Evolutionary conservation across 306 rosid genomes (phyloP).

Genomic region (Cercis canadensis): DNA sequence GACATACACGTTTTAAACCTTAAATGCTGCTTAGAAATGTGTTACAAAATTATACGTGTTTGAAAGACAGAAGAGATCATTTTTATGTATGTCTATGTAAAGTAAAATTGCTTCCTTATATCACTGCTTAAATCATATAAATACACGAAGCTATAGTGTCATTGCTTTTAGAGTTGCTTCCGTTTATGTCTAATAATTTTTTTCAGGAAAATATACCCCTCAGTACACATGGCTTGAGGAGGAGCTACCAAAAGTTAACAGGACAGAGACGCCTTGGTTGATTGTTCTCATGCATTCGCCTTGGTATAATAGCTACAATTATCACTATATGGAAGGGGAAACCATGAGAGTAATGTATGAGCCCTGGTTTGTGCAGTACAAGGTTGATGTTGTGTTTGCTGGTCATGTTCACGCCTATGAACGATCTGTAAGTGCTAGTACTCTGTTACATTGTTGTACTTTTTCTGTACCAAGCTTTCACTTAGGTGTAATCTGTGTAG

Average conservation of each 20-base stretch:
- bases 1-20: constrained; percentile 29
- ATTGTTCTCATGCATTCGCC: constrained; percentile 83
- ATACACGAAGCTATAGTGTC: not conserved
- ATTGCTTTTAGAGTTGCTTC: constrained; percentile 5
- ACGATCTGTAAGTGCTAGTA: constrained; percentile 65
- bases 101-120: constrained; percentile 14
- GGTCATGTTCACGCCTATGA: constrained; percentile 98
- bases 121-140: constrained; percentile 4
- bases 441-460: not conserved
- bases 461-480: not conserved
- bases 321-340: constrained; percentile 96
- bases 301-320: constrained; percentile 69
- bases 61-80: not conserved
- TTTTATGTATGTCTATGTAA: not conserved
- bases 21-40: constrained; percentile 46
- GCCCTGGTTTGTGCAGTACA: constrained; percentile 69
- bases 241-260: constrained; percentile 76
- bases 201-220: constrained; percentile 81
- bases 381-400: constrained; percentile 81
- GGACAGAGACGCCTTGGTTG: constrained; percentile 87
- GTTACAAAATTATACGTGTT: not conserved
- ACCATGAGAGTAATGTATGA: constrained; percentile 85
- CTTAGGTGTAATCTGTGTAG: too few species aligned
- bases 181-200: not conserved
- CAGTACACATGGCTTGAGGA: constrained; percentile 76